Evolutionary conservation across 139 green algal species (phyloP).

Genomic region (Picochlorum sp.): DNA sequence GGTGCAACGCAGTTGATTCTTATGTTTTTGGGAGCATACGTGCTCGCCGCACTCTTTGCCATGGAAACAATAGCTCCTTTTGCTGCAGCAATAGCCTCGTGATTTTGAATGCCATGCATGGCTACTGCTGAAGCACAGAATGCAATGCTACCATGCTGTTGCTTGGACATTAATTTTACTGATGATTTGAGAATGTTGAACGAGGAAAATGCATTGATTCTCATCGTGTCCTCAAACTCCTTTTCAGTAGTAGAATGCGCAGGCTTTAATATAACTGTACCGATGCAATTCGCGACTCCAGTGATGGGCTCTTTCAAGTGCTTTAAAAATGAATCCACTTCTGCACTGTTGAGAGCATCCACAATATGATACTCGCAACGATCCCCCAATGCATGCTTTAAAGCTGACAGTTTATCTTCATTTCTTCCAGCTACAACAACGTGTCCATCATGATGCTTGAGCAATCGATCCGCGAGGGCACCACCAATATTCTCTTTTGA

Average conservation of each 20-base stretch:
- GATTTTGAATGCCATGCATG: conserved; percentile 44
- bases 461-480: no score
- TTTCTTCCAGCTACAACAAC: conserved; percentile 51
- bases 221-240: conserved; percentile 45
- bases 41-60: conserved; percentile 47
- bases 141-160: conserved; percentile 55
- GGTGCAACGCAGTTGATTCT: conserved; percentile 73
- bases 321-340: conserved; percentile 39
- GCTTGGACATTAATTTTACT: conserved; percentile 56
- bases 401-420: conserved; percentile 34
- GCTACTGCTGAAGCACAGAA: conserved; percentile 53
- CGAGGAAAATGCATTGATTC: conserved; percentile 55
- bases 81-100: conserved; percentile 75
- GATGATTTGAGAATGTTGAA: conserved; percentile 63
- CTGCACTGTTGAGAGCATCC: conserved; percentile 9
- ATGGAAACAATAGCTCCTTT: conserved; percentile 66
- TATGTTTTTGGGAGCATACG: conserved; percentile 74
- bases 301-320: conserved; percentile 38
- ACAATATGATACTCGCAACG: background rate
- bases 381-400: conserved; percentile 16
- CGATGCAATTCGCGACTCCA: conserved; percentile 72
- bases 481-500: no score
- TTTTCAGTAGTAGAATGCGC: conserved; percentile 55
- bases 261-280: conserved; percentile 62
- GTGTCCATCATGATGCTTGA: conserved; percentile 7